Base-by-base conservation (phyloP, 345 rosid species). In the Acer negundo region DNA sequence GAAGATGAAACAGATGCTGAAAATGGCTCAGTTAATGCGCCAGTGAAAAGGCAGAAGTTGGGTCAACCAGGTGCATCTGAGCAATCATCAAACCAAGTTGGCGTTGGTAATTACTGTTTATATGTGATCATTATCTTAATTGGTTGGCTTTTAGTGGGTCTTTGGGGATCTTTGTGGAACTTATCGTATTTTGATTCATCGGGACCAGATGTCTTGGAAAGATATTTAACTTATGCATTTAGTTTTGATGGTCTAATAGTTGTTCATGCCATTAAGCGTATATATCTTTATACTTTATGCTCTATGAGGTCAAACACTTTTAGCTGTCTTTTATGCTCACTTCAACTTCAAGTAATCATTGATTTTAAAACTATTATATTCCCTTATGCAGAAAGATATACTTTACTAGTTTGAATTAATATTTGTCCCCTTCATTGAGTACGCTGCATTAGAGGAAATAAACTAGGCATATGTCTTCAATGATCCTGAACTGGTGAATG, bases 31-130 rank as follows among this genome's bases (percentile, higher is more conserved):
- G 84, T 79, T 67, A 94, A 90, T 74, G 81, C 76, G 65, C 81
- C 89, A 11, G 78, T 76, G 15, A 94, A 96, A 87, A 89, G 94
- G 80, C 97, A 80, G 84, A 96, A 90, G 81, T 72, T 94, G 86
- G 88, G 80, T 70, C 89, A 82, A 67, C 28, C 75, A 53, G 88
- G 86, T 81, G 81, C 80, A 46, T 82, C 88, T 80, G 90, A 80
- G 73, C 82, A 81, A 78, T 75, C 89, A 40, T 42, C 82, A 23
- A 90, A 79, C 81, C 90, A 78, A 70, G 76, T 78, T 68, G 89
- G 83, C 84, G 94, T 87, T 91, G 99, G 99, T 96, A 96, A 95
- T 89, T 83, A 82, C 89, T 85, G 80, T 85, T 85, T 88, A 80
- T 74, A 85, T 80, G 63, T 47, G 15, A 71, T 77, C 62, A 64